Evolutionary conservation across 495 filamentous ascomycete genomes (phyloP).

Genomic region (Lineolata rhizophorae): DNA sequence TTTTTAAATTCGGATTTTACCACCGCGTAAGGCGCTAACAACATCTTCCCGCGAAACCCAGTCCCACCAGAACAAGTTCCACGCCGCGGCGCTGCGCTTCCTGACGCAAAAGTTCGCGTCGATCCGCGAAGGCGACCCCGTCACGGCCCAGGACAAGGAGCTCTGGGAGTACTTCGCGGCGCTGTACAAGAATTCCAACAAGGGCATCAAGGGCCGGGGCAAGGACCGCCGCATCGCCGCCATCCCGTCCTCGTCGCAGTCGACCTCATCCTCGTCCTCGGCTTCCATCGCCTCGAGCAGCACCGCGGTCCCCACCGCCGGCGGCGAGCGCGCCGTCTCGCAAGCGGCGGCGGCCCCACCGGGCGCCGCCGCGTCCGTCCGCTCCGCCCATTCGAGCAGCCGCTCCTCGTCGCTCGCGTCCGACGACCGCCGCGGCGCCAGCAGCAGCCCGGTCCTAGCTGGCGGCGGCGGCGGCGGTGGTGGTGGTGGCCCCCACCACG

Average conservation of each 20-base stretch:
- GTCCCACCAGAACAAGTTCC: slow-evolving; percentile 92
- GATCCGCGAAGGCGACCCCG: slow-evolving; percentile 34
- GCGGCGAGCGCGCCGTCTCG: slow-evolving; percentile 1
- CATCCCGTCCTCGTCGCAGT: slow-evolving; percentile 4
- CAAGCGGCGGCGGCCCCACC: background rate
- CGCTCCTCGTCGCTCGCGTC: no score
- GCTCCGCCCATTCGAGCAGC: background rate
- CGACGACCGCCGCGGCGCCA: background rate
- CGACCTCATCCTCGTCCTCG: slow-evolving; percentile 6
- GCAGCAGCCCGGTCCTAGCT: background rate
- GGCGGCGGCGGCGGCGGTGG: background rate
- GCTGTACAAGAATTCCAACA: slow-evolving; percentile 85
- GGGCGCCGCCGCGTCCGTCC: background rate
- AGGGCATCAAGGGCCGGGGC: slow-evolving; percentile 82
- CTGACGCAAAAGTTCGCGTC: slow-evolving; percentile 54
- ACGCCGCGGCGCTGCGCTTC: slow-evolving; percentile 44
- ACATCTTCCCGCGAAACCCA: no score
- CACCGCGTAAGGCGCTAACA: no score
- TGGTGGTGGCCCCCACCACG: background rate
- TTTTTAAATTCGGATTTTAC: no score
- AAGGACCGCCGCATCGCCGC: slow-evolving; percentile 36
- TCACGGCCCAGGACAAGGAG: slow-evolving; percentile 48
- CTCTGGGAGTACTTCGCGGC: slow-evolving; percentile 71
- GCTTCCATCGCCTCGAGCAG: slow-evolving; percentile 3
- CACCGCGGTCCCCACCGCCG: background rate